A percentile compares a stretch with the other conserved stretches of the same genome.
phyloP scores from a whole-genome alignment of 148 eudicot species.

The Cornus suecica region DNA sequence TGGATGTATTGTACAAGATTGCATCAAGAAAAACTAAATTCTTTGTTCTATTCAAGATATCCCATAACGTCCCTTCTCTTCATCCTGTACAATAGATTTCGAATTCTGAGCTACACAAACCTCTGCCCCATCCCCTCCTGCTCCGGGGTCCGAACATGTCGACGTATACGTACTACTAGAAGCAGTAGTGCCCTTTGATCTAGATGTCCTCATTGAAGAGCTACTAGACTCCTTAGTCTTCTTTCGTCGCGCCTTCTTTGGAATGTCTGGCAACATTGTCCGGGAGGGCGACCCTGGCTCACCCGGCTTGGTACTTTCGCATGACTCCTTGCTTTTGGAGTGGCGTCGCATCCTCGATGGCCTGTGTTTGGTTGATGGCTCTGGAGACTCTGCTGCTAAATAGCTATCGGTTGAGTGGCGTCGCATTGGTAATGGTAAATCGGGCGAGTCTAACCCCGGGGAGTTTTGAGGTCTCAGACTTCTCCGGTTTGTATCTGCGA shows the following conservation, averaged over 20 bases:
- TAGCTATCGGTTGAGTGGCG: slow-evolving; percentile 16
- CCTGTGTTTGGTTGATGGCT: slow-evolving; percentile 27
- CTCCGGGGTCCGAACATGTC: slow-evolving; percentile 17
- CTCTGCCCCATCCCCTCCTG: not conserved
- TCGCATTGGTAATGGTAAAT: slow-evolving; percentile 14
- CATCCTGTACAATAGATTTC: slow-evolving; percentile 17
- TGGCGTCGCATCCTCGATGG: slow-evolving; percentile 33
- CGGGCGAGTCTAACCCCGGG: not conserved
- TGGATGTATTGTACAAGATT: not conserved
- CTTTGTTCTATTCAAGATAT: not conserved
- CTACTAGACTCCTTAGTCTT: slow-evolving; percentile 44
- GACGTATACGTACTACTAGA: slow-evolving; percentile 3
- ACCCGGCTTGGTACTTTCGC: slow-evolving; percentile 26
- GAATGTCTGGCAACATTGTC: slow-evolving; percentile 47
- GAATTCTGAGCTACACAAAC: slow-evolving; percentile 2
- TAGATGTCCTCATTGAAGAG: slow-evolving; percentile 30
- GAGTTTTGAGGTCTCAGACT: slow-evolving; percentile 4
- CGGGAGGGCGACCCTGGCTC: slow-evolving; percentile 17
- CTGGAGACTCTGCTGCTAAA: slow-evolving; percentile 21
- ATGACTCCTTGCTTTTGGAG: slow-evolving; percentile 1
- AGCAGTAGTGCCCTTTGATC: slow-evolving; percentile 9
- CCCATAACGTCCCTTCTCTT: slow-evolving; percentile 12
- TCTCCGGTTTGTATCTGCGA: slow-evolving; percentile 10
- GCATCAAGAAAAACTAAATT: not conserved
- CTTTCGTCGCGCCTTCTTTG: slow-evolving; percentile 58